Conservation (phyloP, 345 rosid genomes). For the Salix dunnii region DNA sequence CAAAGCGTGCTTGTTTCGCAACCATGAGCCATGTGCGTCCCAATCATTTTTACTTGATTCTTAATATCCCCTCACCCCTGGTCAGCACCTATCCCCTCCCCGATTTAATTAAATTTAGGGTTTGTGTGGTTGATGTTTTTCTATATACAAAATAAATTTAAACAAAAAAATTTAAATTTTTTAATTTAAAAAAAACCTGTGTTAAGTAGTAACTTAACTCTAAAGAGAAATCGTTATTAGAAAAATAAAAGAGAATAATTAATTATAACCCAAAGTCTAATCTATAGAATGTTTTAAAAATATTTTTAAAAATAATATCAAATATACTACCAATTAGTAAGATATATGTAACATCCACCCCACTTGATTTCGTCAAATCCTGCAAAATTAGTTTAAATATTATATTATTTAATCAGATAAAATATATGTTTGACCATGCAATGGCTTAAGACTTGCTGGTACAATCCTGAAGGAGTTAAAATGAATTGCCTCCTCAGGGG, state of each 20-base stretch:
- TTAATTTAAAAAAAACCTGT: too few relatives aligned
- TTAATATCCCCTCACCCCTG: neutral
- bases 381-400: neutral
- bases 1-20: slow-evolving; percentile 8
- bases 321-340: too few relatives aligned
- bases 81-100: slow-evolving; percentile 21
- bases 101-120: too few relatives aligned
- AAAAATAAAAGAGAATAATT: neutral
- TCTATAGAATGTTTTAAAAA: too few relatives aligned
- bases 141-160: too few relatives aligned
- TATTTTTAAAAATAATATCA: too few relatives aligned
- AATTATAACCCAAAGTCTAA: neutral
- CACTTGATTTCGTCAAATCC: neutral
- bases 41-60: slow-evolving; percentile 26
- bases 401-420: too few relatives aligned
- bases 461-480: neutral
- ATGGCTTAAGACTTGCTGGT: neutral
- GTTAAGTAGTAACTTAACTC: too few relatives aligned
- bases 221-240: neutral
- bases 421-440: neutral
- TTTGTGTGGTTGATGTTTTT: too few relatives aligned
- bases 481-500: neutral
- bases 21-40: slow-evolving; percentile 23
- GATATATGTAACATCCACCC: neutral
- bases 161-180: too few relatives aligned